Percentiles rank a stretch among this genome's conserved stretches.
phyloP scores from a whole-genome alignment of 2,329 filamentous ascomycete genomes.

The Fusarium cicatricum region DNA sequence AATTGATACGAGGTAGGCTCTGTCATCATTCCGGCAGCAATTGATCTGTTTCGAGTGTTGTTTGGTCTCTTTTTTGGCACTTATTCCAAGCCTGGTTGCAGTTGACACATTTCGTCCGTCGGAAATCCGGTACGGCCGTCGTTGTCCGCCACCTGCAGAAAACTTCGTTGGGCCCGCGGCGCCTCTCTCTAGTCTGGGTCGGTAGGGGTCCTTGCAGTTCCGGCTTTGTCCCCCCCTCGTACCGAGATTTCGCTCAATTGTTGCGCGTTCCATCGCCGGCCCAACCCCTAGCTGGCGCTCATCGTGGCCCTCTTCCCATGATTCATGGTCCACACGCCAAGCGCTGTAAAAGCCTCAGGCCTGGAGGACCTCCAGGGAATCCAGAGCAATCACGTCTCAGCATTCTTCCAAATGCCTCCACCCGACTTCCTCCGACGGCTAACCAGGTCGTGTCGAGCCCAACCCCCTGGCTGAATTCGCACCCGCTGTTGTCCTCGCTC shows the following conservation, averaged over 20 bases:
- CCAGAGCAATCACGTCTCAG: conserved; percentile 43
- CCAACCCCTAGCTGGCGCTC: conserved; percentile 36
- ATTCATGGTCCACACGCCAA: conserved; percentile 48
- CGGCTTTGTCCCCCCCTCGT: conserved; percentile 39
- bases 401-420: conserved; percentile 43
- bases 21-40: background rate
- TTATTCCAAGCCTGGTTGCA: background rate
- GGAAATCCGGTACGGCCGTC: conserved; percentile 41
- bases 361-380: conserved; percentile 34
- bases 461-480: conserved; percentile 39
- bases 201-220: conserved; percentile 38
- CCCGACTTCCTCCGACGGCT: conserved; percentile 48
- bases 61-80: no score
- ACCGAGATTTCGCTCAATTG: conserved; percentile 41
- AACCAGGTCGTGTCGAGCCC: conserved; percentile 41
- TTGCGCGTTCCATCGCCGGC: conserved; percentile 41
- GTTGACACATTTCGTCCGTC: conserved; percentile 9
- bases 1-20: background rate
- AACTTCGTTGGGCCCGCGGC: conserved; percentile 24
- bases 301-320: conserved; percentile 42
- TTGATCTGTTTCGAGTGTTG: background rate
- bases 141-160: conserved; percentile 37
- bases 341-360: conserved; percentile 48
- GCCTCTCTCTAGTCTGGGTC: conserved; percentile 23
- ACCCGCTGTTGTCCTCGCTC: conserved; percentile 30